Evolutionary conservation across 495 filamentous ascomycete genomes (phyloP).

Genomic region (Cercophora scortea): DNA sequence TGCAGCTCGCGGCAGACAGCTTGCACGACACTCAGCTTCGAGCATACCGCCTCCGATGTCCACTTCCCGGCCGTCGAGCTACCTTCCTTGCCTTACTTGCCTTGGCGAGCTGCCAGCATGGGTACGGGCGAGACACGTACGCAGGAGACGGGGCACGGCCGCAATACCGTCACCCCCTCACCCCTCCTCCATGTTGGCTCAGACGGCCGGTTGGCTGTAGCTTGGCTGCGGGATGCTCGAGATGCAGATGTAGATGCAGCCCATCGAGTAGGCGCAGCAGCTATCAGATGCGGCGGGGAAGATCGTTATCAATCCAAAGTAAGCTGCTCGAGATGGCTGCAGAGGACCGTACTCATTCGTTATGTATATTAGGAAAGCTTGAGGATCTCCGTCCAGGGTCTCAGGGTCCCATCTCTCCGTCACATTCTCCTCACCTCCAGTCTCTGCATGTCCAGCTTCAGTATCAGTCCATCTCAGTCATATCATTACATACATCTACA

Average conservation of each 20-base stretch:
- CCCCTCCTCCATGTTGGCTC: not conserved
- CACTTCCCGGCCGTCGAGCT: too few relatives aligned
- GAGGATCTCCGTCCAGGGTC: not conserved
- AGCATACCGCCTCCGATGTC: too few relatives aligned
- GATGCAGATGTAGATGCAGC: not conserved
- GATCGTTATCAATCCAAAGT: conserved; percentile 10
- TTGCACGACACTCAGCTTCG: too few relatives aligned
- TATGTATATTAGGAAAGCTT: conserved; percentile 7
- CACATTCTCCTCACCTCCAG: not conserved
- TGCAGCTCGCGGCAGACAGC: too few relatives aligned
- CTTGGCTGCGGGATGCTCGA: not conserved
- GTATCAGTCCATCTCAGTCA: not conserved
- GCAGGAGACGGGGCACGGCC: not conserved
- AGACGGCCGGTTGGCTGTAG: too few relatives aligned
- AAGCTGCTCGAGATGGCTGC: not conserved
- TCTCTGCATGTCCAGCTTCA: not conserved
- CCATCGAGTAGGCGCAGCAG: not conserved
- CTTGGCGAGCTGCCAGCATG: not conserved
- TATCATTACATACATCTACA: not conserved
- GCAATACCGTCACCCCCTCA: not conserved
- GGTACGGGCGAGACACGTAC: not conserved
- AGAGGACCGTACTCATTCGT: not conserved
- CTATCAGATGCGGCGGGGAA: conserved; percentile 8
- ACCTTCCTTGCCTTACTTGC: not conserved
- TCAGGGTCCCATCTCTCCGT: not conserved